Evolutionary conservation across 1,139 yeast genomes (phyloP).

Genomic region (Geotrichum candidum): DNA sequence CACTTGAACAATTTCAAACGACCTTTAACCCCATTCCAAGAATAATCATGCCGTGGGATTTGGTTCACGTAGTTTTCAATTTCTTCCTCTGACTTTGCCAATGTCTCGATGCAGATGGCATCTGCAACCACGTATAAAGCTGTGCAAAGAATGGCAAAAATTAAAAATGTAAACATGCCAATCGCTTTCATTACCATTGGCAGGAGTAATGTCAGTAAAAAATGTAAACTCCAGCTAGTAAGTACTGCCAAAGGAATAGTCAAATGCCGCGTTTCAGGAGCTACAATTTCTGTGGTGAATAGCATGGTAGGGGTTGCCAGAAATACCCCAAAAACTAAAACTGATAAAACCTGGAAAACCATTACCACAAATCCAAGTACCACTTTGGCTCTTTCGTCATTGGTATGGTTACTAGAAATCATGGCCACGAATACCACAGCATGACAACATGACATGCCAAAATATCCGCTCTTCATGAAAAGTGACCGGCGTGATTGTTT

Average conservation of each 20-base stretch:
- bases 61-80: background rate
- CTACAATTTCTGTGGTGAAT: conserved; percentile 52
- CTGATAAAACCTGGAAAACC: conserved; percentile 45
- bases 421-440: conserved; percentile 32
- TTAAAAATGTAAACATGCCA: conserved; percentile 43
- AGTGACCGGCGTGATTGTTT: conserved; percentile 40
- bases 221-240: conserved; percentile 48
- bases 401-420: conserved; percentile 22
- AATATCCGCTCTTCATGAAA: conserved; percentile 26
- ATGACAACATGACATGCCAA: conserved; percentile 40
- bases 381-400: conserved; percentile 12
- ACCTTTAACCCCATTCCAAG: background rate
- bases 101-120: background rate
- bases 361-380: conserved; percentile 40
- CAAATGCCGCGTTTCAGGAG: conserved; percentile 43
- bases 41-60: background rate
- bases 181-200: conserved; percentile 41
- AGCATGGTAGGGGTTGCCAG: conserved; percentile 36
- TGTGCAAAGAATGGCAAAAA: conserved; percentile 38
- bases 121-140: conserved; percentile 17
- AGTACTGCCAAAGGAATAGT: conserved; percentile 52
- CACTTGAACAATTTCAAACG: background rate
- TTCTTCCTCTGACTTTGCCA: background rate
- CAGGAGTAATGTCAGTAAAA: conserved; percentile 27
- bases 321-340: conserved; percentile 47